These are phyloP conservation scores for Globisporangium barbulae DNA, from an alignment of 352 stramenopile species.

Conservation along the genomic window DNA sequence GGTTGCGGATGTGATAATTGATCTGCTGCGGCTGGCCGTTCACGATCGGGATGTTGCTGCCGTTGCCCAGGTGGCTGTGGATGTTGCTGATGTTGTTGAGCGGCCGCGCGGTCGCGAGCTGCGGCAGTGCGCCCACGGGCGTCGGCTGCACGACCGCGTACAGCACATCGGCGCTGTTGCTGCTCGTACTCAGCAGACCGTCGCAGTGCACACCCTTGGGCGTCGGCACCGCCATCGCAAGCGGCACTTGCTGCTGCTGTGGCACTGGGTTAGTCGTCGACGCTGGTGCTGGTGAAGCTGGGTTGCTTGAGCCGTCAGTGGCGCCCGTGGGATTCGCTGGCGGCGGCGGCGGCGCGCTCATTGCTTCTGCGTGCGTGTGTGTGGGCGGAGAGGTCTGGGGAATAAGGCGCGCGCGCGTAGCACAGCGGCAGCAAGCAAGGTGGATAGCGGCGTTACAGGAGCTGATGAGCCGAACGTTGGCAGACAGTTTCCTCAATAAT, in stretches of 20 bases:
- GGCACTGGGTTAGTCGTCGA: background rate
- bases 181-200: conserved; percentile 4
- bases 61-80: conserved; percentile 29
- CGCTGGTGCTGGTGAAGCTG: background rate
- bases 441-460: background rate
- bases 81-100: conserved; percentile 30
- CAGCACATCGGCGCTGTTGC: conserved; percentile 20
- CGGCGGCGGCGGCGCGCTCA: background rate
- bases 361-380: background rate
- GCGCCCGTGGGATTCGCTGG: background rate
- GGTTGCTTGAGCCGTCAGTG: background rate
- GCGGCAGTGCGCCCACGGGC: conserved; percentile 28
- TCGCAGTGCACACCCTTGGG: conserved; percentile 14
- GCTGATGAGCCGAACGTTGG: background rate
- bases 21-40: conserved; percentile 14
- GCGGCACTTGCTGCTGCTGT: background rate
- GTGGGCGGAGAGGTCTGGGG: background rate
- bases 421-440: too few species aligned
- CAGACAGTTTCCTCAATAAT: background rate
- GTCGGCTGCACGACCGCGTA: conserved; percentile 36
- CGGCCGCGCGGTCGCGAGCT: conserved; percentile 42
- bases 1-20: conserved; percentile 3
- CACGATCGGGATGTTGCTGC: conserved; percentile 39
- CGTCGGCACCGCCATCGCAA: conserved; percentile 4
- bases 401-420: background rate